A percentile compares a stretch with the other conserved stretches of the same genome.
Evolutionary conservation across 768 basidiomycete genomes (phyloP).

Genomic region (Termitomyces sp.): DNA sequence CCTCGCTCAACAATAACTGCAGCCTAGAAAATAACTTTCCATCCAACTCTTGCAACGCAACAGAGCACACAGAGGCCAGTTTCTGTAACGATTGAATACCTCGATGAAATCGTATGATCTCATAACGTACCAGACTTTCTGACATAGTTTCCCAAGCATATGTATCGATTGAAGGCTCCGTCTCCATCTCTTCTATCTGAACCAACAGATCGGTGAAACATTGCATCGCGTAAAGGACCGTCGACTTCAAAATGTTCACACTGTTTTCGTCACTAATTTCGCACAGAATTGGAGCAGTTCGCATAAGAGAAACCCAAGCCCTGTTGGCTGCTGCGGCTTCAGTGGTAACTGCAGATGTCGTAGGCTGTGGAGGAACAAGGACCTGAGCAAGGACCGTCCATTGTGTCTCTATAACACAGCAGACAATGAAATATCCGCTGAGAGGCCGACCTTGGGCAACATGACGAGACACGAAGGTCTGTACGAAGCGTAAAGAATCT

Average conservation of each 20-base stretch:
- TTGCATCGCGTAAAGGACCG: constrained; percentile 62
- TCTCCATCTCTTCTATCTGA: constrained; percentile 82
- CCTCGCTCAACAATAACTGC: constrained; percentile 72
- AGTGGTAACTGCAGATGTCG: constrained; percentile 25
- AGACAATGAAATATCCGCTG: constrained; percentile 86
- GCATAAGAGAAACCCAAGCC: constrained; percentile 72
- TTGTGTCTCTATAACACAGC: constrained; percentile 81
- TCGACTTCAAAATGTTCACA: constrained; percentile 38
- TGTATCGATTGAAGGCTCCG: constrained; percentile 76
- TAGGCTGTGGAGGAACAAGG: constrained; percentile 32
- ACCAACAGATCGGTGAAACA: constrained; percentile 74
- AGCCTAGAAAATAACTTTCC: constrained; percentile 66
- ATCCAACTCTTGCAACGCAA: constrained; percentile 67
- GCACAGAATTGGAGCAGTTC: constrained; percentile 41
- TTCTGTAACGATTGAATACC: constrained; percentile 46
- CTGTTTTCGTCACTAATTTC: constrained; percentile 35
- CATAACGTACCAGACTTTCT: constrained; percentile 69
- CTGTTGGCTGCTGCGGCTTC: constrained; percentile 85
- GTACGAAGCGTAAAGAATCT: constrained; percentile 54
- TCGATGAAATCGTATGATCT: background rate
- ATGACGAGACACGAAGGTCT: constrained; percentile 74
- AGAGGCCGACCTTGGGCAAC: constrained; percentile 72
- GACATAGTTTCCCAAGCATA: constrained; percentile 94
- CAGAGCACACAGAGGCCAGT: constrained; percentile 79
- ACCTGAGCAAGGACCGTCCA: constrained; percentile 84